Base-by-base conservation (phyloP, 208 protist species). In the Leishmania arabica region DNA sequence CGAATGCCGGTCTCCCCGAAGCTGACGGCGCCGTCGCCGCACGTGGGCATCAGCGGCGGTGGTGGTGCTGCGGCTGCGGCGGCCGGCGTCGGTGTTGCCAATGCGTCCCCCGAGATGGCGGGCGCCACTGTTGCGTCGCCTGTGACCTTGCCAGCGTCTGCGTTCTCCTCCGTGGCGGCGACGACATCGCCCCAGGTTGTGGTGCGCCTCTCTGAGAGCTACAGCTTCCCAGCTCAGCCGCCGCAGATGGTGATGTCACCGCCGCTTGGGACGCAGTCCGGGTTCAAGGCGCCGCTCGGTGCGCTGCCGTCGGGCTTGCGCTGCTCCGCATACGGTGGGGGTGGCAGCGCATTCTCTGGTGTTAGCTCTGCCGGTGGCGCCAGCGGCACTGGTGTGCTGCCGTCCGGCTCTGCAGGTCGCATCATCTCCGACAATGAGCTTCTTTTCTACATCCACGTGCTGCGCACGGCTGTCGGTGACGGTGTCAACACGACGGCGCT, bases 371-470 rank as follows among this genome's bases (percentile, higher is more conserved):
- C 40, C 66, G 24, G 19, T 31, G 66, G 66, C 21, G 40, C 21
- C 72, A 54, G 73, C 27, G 53, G 21, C 58, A 40, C 40, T 1
- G 54, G 24, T 66, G 75, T 21, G 19, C 17, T 66, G n/a, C 27
- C 40, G 40, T 15, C 51, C 9, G 37, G n/a, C 8, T 1, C 68
- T 21, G 11, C 66, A 37, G 53, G 65, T 27, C 80, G 79, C 77
- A 49, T 79, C 19, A 72, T 83, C 54, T 81, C 80, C 15, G 60
- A 78, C 53, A 85, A 58, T 19, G 85, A 88, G 65, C 47, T 85
- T 62, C 73, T 83, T 4, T 68, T 88, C 17, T 88, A 80, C 79
- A 88, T 88, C 53, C 81, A 85, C 53, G 85, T 84, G 17, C 76
- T 85, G 65, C 85, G 86, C 42, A 60, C 73, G 47, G 34, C 72